phyloP scores from a whole-genome alignment of 73 alveolate species.

The Paramecium octaurelia region DNA sequence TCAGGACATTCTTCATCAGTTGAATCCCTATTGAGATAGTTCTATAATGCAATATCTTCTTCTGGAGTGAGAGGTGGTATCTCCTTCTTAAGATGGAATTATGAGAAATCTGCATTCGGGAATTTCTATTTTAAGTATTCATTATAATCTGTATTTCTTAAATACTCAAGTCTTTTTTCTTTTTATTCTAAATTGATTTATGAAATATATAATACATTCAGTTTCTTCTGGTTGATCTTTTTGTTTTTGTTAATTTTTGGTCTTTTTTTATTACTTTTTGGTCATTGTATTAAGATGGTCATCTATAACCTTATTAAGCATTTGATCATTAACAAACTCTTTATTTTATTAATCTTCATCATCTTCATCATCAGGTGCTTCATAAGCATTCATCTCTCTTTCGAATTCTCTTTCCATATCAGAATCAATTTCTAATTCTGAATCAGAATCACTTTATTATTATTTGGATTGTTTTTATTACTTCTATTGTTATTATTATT shows the following conservation, averaged over 20 bases:
- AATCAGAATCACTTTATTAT: background rate
- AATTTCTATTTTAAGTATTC: background rate
- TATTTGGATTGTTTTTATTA: background rate
- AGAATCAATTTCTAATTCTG: background rate
- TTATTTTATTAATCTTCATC: background rate
- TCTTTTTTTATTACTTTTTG: background rate
- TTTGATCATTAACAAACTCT: background rate
- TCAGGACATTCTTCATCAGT: background rate
- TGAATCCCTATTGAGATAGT: background rate
- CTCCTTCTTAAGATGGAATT: background rate
- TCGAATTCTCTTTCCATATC: conserved; percentile 5
- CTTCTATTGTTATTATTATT: background rate
- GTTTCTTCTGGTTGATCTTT: background rate
- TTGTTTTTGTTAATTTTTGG: background rate
- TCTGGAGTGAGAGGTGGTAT: background rate
- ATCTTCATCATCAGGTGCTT: background rate
- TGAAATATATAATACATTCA: background rate
- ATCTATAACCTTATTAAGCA: background rate
- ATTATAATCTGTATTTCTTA: background rate
- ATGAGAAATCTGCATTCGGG: background rate
- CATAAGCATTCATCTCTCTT: conserved; percentile 3
- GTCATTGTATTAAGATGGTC: background rate
- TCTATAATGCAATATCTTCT: background rate
- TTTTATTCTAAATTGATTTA: background rate
- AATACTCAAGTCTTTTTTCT: background rate